phyloP scores from a whole-genome alignment of 2,329 filamentous ascomycete genomes.

The Diaporthe ampelina region DNA sequence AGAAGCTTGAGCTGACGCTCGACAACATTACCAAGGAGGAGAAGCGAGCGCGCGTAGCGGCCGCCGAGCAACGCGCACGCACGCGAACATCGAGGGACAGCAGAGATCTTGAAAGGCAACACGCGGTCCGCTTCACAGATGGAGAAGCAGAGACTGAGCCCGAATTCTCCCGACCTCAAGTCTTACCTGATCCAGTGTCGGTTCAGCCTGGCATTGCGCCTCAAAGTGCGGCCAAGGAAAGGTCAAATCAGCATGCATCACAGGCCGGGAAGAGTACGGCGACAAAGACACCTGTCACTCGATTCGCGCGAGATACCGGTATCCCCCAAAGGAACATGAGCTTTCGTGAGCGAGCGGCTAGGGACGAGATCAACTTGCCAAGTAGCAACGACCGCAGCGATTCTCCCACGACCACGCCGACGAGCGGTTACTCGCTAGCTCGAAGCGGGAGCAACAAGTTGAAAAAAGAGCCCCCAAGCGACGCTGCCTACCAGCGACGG shows the following conservation, averaged over 20 bases:
- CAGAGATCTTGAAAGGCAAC: slow-evolving; percentile 45
- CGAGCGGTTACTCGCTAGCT: slow-evolving; percentile 55
- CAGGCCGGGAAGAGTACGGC: slow-evolving; percentile 46
- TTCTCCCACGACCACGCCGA: slow-evolving; percentile 49
- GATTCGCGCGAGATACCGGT: slow-evolving; percentile 48
- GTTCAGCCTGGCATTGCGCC: slow-evolving; percentile 47
- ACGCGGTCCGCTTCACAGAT: slow-evolving; percentile 52
- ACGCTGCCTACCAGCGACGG: slow-evolving; percentile 60
- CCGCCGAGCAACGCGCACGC: slow-evolving; percentile 81
- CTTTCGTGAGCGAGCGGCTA: slow-evolving; percentile 70
- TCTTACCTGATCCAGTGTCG: slow-evolving; percentile 45
- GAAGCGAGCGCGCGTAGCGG: slow-evolving; percentile 86
- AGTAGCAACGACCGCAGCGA: slow-evolving; percentile 44
- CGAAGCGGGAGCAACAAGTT: slow-evolving; percentile 71
- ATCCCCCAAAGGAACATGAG: slow-evolving; percentile 69
- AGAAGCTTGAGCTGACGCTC: slow-evolving; percentile 91
- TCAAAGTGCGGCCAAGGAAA: slow-evolving; percentile 44
- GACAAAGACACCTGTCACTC: slow-evolving; percentile 45
- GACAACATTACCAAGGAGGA: slow-evolving; percentile 96
- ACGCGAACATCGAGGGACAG: slow-evolving; percentile 64
- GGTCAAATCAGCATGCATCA: slow-evolving; percentile 47
- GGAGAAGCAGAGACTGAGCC: slow-evolving; percentile 45
- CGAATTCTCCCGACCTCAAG: slow-evolving; percentile 45
- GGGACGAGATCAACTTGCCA: slow-evolving; percentile 57
- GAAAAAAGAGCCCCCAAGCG: slow-evolving; percentile 69